These are phyloP conservation scores for Saturnispora galanensis DNA, from an alignment of 805 yeast genomes.

Conservation along the genomic window DNA sequence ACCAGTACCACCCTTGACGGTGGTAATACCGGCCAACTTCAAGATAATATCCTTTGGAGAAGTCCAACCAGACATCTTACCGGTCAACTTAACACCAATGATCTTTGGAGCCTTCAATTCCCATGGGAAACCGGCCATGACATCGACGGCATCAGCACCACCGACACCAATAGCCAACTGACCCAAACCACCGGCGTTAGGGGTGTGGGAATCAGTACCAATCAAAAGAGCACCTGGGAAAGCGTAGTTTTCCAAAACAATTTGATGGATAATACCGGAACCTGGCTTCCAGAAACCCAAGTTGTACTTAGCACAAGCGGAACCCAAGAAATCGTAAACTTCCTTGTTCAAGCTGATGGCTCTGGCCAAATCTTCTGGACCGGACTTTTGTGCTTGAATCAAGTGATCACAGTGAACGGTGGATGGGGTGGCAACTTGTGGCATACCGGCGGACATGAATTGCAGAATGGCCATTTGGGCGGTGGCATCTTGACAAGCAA, in stretches of 20 bases:
- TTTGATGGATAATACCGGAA: slow-evolving; percentile 97
- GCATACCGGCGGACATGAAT: slow-evolving; percentile 94
- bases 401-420: slow-evolving; percentile 97
- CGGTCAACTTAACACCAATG: slow-evolving; percentile 89
- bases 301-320: slow-evolving; percentile 91
- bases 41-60: slow-evolving; percentile 96
- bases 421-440: slow-evolving; percentile 82
- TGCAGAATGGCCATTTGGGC: slow-evolving; percentile 99
- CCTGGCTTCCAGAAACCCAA: slow-evolving; percentile 99
- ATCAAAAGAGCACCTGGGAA: slow-evolving; percentile 96
- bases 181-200: slow-evolving; percentile 98
- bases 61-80: slow-evolving; percentile 85
- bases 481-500: slow-evolving; percentile 99
- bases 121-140: slow-evolving; percentile 95
- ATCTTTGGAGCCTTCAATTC: slow-evolving; percentile 96
- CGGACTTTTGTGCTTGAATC: slow-evolving; percentile 94
- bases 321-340: slow-evolving; percentile 87
- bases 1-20: slow-evolving; percentile 98
- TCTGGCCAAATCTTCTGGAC: slow-evolving; percentile 66
- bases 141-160: slow-evolving; percentile 99
- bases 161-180: slow-evolving; percentile 99
- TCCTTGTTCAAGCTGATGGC: slow-evolving; percentile 86
- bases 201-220: slow-evolving; percentile 98
- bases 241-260: slow-evolving; percentile 91
- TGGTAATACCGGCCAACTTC: slow-evolving; percentile 79